These are phyloP conservation scores for Phytophthora palmivora DNA, from an alignment of 352 stramenopile species.

Conservation along the genomic window DNA sequence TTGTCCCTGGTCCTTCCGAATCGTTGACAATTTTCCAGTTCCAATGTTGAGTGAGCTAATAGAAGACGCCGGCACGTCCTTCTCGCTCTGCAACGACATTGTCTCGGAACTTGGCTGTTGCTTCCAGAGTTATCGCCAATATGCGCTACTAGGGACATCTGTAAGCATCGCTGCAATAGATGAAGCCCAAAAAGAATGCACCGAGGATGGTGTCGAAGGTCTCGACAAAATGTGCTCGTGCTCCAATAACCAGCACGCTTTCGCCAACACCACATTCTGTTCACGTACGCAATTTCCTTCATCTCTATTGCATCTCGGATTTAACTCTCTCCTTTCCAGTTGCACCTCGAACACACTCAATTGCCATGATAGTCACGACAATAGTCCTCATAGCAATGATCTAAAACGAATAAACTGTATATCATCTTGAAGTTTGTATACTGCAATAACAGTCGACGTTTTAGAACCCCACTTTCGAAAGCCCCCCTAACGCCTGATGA, in stretches of 20 bases:
- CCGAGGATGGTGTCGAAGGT: conserved; percentile 38
- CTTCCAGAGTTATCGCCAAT: conserved; percentile 86
- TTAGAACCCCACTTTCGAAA: conserved; percentile 5
- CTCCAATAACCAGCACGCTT: conserved; percentile 64
- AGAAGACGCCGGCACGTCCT: conserved; percentile 52
- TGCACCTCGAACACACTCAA: neutral
- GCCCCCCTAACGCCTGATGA: neutral
- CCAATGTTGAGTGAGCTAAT: conserved; percentile 62
- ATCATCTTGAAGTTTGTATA: conserved; percentile 31
- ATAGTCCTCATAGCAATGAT: neutral
- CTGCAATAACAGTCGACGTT: too few species aligned
- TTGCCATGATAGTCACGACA: neutral
- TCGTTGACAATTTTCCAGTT: conserved; percentile 40
- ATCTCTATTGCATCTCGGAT: neutral
- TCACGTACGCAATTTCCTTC: conserved; percentile 36
- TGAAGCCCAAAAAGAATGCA: conserved; percentile 60
- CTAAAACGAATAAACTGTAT: too few species aligned
- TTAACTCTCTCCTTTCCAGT: conserved; percentile 10
- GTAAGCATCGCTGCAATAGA: conserved; percentile 56
- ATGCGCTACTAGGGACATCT: conserved; percentile 69
- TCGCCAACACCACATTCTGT: conserved; percentile 65
- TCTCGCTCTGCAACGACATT: conserved; percentile 76
- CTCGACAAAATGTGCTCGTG: conserved; percentile 64
- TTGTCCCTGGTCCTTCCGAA: neutral
- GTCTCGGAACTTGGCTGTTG: conserved; percentile 78